Evolutionary conservation across 1,284 basidiomycete species (phyloP).

Genomic region (Tilletia setariae): DNA sequence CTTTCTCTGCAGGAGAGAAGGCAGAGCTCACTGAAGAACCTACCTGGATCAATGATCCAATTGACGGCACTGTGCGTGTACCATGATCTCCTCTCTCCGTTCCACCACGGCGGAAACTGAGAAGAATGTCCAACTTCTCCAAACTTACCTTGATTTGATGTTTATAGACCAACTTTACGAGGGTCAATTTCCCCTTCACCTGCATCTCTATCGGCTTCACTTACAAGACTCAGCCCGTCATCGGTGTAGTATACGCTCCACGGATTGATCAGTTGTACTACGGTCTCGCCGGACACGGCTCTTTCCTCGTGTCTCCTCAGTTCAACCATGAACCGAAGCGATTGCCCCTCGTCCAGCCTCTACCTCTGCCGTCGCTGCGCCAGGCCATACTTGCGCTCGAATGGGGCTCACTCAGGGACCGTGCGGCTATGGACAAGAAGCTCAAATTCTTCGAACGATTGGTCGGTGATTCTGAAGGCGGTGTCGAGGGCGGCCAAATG

Average conservation of each 20-base stretch:
- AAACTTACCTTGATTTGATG: too few species aligned
- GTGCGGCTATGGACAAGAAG: conserved; percentile 62
- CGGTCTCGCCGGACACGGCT: conserved; percentile 73
- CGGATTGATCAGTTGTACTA: conserved; percentile 65
- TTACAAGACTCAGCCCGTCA: conserved; percentile 71
- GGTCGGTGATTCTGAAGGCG: conserved; percentile 67
- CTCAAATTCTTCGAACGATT: conserved; percentile 70
- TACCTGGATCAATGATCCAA: conserved; percentile 81
- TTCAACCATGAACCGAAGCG: conserved; percentile 58
- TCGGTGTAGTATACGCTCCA: conserved; percentile 59
- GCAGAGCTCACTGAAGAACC: conserved; percentile 76
- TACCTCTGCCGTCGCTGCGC: conserved; percentile 70
- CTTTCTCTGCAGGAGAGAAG: conserved; percentile 71
- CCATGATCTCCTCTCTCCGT: too few species aligned
- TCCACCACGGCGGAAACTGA: too few species aligned
- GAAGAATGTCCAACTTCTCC: too few species aligned
- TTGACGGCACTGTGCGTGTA: conserved; percentile 67
- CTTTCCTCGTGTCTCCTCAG: conserved; percentile 63
- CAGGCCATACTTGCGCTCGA: conserved; percentile 83
- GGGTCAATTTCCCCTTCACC: conserved; percentile 70
- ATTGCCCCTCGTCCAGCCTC: conserved; percentile 66
- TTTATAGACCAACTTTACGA: not conserved
- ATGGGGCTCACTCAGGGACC: conserved; percentile 80
- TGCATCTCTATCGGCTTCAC: conserved; percentile 89
- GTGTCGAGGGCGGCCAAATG: conserved; percentile 73